These are phyloP conservation scores for Cutaneotrichosporon sp. DNA, from an alignment of 1,284 basidiomycete species.

Conservation along the genomic window DNA sequence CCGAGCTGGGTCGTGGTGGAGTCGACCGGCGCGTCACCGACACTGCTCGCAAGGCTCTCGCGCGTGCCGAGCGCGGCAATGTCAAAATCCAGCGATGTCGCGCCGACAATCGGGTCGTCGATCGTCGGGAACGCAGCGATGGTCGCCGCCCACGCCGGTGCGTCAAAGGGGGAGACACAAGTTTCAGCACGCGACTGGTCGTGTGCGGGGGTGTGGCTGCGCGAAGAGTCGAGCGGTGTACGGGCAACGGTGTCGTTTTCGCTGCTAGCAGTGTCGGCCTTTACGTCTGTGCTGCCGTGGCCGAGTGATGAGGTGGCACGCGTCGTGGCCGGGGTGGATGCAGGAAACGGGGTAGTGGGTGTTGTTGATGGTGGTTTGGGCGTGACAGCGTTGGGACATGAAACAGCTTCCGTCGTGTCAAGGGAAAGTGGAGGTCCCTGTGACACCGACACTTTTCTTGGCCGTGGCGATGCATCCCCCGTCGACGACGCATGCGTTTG, in stretches of 20 bases:
- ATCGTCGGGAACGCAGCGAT: slow-evolving; percentile 29
- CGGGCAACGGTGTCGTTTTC: background rate
- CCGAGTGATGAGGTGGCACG: background rate
- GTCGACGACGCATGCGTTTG: too few species aligned
- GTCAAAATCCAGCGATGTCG: background rate
- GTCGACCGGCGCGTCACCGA: slow-evolving; percentile 6
- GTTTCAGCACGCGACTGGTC: background rate
- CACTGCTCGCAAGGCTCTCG: slow-evolving; percentile 7
- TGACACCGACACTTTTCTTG: too few species aligned
- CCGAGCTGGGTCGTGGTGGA: background rate
- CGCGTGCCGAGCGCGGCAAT: background rate
- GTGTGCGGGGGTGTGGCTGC: too few species aligned
- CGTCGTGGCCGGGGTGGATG: background rate
- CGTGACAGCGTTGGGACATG: too few species aligned
- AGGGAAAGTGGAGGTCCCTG: too few species aligned
- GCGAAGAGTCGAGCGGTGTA: background rate
- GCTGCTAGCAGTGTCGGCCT: background rate
- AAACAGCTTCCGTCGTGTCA: too few species aligned
- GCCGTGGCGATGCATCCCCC: too few species aligned
- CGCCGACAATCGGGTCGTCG: slow-evolving; percentile 9
- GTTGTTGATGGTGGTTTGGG: too few species aligned
- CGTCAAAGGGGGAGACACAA: background rate
- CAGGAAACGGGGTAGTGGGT: too few species aligned
- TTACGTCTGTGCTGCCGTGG: background rate
- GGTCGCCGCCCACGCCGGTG: slow-evolving; percentile 29